These are phyloP conservation scores for Cutaneotrichosporon sp. DNA, from an alignment of 1,284 basidiomycete genomes.

Conservation along the genomic window DNA sequence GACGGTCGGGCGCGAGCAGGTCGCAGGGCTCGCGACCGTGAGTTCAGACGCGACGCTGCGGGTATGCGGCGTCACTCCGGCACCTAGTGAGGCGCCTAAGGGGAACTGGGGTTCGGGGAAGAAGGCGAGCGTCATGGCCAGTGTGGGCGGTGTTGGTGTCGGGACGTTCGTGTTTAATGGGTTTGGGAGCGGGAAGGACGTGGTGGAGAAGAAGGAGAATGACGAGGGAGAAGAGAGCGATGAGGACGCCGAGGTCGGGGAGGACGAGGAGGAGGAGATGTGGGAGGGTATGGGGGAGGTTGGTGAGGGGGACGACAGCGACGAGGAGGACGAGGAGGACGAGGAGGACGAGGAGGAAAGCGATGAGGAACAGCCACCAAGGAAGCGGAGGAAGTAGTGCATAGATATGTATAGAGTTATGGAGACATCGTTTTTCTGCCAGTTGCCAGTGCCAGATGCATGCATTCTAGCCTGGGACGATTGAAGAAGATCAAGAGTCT, in stretches of 20 bases:
- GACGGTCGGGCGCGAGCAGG: conserved; percentile 7
- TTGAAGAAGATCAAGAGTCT: not conserved
- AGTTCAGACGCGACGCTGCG: conserved; percentile 58
- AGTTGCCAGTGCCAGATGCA: not conserved
- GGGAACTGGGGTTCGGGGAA: conserved; percentile 59
- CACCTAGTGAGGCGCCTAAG: conserved; percentile 59
- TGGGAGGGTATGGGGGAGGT: conserved; percentile 34
- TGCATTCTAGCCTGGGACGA: not conserved
- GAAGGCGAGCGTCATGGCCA: conserved; percentile 67
- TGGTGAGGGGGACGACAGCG: conserved; percentile 31
- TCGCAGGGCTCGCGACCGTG: conserved; percentile 40
- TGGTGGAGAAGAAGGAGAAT: conserved; percentile 25
- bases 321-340: conserved; percentile 45
- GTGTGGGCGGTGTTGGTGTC: conserved; percentile 64
- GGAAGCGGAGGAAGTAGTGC: conserved; percentile 11
- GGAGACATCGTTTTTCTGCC: not conserved
- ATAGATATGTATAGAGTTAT: conserved; percentile 2
- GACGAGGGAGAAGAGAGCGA: conserved; percentile 31
- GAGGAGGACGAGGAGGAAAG: conserved; percentile 44
- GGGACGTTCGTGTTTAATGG: conserved; percentile 60
- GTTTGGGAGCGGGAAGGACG: conserved; percentile 57
- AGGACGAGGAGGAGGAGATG: conserved; percentile 38
- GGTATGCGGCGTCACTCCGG: conserved; percentile 66
- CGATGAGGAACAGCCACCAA: conserved; percentile 13
- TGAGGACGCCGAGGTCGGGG: conserved; percentile 34